phyloP scores from a whole-genome alignment of 2,329 filamentous ascomycete genomes.

The Biscogniauxia marginata region DNA sequence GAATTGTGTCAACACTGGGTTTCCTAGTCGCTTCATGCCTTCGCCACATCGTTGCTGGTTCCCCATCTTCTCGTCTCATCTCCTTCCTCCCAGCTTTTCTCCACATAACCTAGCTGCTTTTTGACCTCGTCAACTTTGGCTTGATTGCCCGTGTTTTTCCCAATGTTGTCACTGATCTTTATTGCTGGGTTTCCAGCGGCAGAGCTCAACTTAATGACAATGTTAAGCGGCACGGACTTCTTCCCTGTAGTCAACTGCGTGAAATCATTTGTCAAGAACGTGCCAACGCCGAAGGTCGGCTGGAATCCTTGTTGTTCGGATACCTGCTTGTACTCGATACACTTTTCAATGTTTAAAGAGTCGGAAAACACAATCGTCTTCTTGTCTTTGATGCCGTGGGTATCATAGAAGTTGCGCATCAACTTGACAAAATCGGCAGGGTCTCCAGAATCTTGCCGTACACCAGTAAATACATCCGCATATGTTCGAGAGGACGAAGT shows the following conservation, averaged over 20 bases:
- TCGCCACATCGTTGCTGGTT: constrained; percentile 28
- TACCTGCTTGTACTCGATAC: constrained; percentile 83
- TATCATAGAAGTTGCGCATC: constrained; percentile 79
- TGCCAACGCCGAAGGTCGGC: constrained; percentile 90
- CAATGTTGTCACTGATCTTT: constrained; percentile 87
- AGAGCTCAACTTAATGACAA: constrained; percentile 94
- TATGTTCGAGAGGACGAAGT: constrained; percentile 60
- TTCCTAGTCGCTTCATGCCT: constrained; percentile 4
- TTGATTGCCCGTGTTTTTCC: constrained; percentile 92
- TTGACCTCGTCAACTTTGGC: constrained; percentile 81
- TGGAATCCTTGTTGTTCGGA: constrained; percentile 79
- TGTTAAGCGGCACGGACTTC: constrained; percentile 91
- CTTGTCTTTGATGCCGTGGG: constrained; percentile 69
- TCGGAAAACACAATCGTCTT: constrained; percentile 96
- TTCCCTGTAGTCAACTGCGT: constrained; percentile 66
- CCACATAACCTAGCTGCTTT: constrained; percentile 78
- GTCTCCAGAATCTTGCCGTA: constrained; percentile 89
- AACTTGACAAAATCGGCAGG: constrained; percentile 74
- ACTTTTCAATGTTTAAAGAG: constrained; percentile 86
- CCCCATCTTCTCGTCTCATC: constrained; percentile 86
- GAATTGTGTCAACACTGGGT: neutral
- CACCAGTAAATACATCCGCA: constrained; percentile 77
- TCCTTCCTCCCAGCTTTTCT: constrained; percentile 78
- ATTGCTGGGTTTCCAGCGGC: constrained; percentile 79
- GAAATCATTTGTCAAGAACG: constrained; percentile 95